phyloP scores from a whole-genome alignment of 495 filamentous ascomycete species.

The Talaromyces nanjingensis region DNA sequence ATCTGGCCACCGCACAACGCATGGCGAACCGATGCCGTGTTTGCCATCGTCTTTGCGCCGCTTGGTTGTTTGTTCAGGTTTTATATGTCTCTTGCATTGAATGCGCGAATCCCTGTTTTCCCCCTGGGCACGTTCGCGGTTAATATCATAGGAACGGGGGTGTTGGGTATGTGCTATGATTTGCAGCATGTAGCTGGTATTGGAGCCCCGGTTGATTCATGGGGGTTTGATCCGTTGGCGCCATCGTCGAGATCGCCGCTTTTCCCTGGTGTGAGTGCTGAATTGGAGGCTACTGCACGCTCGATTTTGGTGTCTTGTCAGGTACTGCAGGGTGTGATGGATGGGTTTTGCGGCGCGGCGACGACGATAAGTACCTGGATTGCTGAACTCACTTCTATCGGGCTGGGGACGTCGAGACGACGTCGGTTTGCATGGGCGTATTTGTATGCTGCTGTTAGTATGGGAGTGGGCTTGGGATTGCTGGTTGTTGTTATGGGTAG shows the following conservation, averaged over 20 bases:
- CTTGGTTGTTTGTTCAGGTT: slow-evolving; percentile 71
- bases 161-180: slow-evolving; percentile 63
- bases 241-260: background rate
- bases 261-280: background rate
- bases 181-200: slow-evolving; percentile 52
- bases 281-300: background rate
- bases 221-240: background rate
- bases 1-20: slow-evolving; percentile 61
- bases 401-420: slow-evolving; percentile 35
- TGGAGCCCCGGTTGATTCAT: slow-evolving; percentile 9
- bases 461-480: slow-evolving; percentile 51
- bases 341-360: slow-evolving; percentile 81
- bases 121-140: slow-evolving; percentile 85
- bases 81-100: slow-evolving; percentile 60
- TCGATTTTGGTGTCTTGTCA: slow-evolving; percentile 50
- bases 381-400: slow-evolving; percentile 44
- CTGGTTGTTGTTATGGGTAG: slow-evolving; percentile 68
- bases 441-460: slow-evolving; percentile 59
- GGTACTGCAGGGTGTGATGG: slow-evolving; percentile 67
- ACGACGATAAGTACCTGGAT: slow-evolving; percentile 88
- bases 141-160: slow-evolving; percentile 69
- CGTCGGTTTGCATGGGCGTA: slow-evolving; percentile 48
- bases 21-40: slow-evolving; percentile 71
- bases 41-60: slow-evolving; percentile 82
- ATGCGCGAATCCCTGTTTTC: slow-evolving; percentile 59